A percentile compares a stretch with the other conserved stretches of the same genome.
Evolutionary conservation across 129 eudicot genomes (phyloP).

Genomic region (Arctium minus): DNA sequence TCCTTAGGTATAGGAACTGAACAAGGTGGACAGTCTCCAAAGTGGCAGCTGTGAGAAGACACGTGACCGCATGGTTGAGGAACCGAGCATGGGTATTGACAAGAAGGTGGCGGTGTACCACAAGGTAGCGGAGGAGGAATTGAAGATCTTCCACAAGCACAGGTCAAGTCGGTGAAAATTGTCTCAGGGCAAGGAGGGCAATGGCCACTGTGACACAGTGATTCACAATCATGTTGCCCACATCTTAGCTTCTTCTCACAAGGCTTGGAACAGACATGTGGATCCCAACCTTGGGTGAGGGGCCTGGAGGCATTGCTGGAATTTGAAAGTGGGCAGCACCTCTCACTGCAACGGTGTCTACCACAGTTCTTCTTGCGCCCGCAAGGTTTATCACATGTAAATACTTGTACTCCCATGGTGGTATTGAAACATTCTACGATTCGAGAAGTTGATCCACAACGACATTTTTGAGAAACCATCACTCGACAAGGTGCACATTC

Average conservation of each 20-base stretch:
- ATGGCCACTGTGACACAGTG: slow-evolving; percentile 90
- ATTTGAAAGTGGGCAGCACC: slow-evolving; percentile 73
- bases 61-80: slow-evolving; percentile 92
- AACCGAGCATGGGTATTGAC: slow-evolving; percentile 80
- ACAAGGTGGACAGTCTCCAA: slow-evolving; percentile 97
- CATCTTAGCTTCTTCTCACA: slow-evolving; percentile 92
- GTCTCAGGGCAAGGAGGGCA: slow-evolving; percentile 98
- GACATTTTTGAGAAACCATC: slow-evolving; percentile 78
- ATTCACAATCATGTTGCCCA: slow-evolving; percentile 83
- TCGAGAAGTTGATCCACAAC: slow-evolving; percentile 79
- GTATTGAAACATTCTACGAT: slow-evolving; percentile 74
- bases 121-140: slow-evolving; percentile 95
- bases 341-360: slow-evolving; percentile 80
- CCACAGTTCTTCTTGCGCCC: slow-evolving; percentile 87
- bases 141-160: slow-evolving; percentile 93
- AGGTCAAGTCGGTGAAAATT: slow-evolving; percentile 78
- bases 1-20: slow-evolving; percentile 84
- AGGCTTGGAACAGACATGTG: slow-evolving; percentile 83
- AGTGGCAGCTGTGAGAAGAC: slow-evolving; percentile 91
- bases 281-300: slow-evolving; percentile 55
- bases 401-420: slow-evolving; percentile 35
- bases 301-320: slow-evolving; percentile 28
- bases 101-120: slow-evolving; percentile 90
- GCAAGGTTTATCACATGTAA: slow-evolving; percentile 81
- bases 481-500: slow-evolving; percentile 64